These are phyloP conservation scores for Periconia macrospinosa DNA, from an alignment of 2,329 filamentous ascomycete species.

Conservation along the genomic window DNA sequence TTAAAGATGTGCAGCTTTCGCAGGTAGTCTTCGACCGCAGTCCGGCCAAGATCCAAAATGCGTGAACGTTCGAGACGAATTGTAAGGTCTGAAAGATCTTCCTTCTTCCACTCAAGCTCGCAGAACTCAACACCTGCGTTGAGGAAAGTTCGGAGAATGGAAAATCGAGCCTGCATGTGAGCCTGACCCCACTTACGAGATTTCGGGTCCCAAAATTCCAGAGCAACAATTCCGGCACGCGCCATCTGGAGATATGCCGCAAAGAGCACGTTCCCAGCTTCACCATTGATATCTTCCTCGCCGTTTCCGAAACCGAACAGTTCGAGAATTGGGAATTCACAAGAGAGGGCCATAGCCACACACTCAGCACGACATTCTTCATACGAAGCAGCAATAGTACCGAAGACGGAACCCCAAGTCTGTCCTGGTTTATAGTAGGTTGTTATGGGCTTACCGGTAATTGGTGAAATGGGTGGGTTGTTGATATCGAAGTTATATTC, in stretches of 20 bases:
- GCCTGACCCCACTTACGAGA: slow-evolving; percentile 84
- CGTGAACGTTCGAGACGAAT: slow-evolving; percentile 84
- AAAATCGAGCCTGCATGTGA: slow-evolving; percentile 89
- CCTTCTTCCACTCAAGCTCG: slow-evolving; percentile 72
- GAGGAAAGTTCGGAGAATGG: slow-evolving; percentile 82
- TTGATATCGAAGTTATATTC: slow-evolving; percentile 85
- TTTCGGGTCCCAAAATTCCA: slow-evolving; percentile 96
- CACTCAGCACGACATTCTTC: slow-evolving; percentile 95
- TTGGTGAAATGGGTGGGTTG: slow-evolving; percentile 78
- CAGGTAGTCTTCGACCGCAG: slow-evolving; percentile 81
- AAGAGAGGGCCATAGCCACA: slow-evolving; percentile 87
- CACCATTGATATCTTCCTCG: slow-evolving; percentile 67
- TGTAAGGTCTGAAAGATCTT: slow-evolving; percentile 77
- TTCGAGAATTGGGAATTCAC: slow-evolving; percentile 83
- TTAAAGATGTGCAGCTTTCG: slow-evolving; percentile 95
- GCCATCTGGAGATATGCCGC: slow-evolving; percentile 92
- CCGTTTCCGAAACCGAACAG: slow-evolving; percentile 93
- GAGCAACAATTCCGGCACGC: slow-evolving; percentile 80
- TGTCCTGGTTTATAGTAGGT: slow-evolving; percentile 95
- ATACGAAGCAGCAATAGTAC: slow-evolving; percentile 81
- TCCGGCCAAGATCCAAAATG: slow-evolving; percentile 80
- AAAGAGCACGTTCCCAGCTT: slow-evolving; percentile 86
- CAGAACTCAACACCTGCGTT: slow-evolving; percentile 86
- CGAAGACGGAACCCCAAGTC: slow-evolving; percentile 93
- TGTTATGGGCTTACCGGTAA: slow-evolving; percentile 74